Base-by-base conservation (phyloP, 208 protist species). In the Trypanosoma boissoni region DNA sequence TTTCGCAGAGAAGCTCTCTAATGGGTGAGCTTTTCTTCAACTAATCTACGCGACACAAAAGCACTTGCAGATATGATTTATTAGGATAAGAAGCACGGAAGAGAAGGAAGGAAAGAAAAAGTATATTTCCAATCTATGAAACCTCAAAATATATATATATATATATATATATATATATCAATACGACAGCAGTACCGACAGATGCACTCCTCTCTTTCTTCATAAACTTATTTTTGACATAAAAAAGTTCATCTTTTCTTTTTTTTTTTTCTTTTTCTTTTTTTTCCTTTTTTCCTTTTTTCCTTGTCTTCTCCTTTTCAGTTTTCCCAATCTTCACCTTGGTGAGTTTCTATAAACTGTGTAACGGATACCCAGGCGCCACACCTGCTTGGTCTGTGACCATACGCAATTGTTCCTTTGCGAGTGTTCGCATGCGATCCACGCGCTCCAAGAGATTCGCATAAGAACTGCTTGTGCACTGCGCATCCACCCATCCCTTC, bases 401-500 rank as follows among this genome's bases (percentile, higher is more conserved):
- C 20, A 49, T 18, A 39, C 29, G 26, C 39, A 69, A 41, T 24
- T 61, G 48, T 16, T 51, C 37, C 48, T 41, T 37, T 24, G 54
- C 64, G 8, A 69, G 36, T 1, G 8, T 23, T 12, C 64, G 53
- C 21, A 69, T 14, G 27, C 66, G 56, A 36, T 89, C 74, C 21
- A 88, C 60, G 6, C 80, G 77, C 54, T 76, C 66, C 49, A 91
- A 60, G 50, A 94, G 64, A 24, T 81, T 74, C 31, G 73, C 32
- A 64, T 87, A 94, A 5, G 83, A 78, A 21, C 62, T 68, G 56
- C 84, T 83, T 68, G 87, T 76, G 44, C 78, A 80, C 52, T 90
- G 77, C 12, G 85, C 75, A 34, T 91, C 87, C n/a, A 94, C 66
- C 81, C 83, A 94, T 52, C 91, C 87, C 31, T 71, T 67, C 46